phyloP scores from a whole-genome alignment of 2,329 filamentous ascomycete species.

The Curvularia sp. region DNA sequence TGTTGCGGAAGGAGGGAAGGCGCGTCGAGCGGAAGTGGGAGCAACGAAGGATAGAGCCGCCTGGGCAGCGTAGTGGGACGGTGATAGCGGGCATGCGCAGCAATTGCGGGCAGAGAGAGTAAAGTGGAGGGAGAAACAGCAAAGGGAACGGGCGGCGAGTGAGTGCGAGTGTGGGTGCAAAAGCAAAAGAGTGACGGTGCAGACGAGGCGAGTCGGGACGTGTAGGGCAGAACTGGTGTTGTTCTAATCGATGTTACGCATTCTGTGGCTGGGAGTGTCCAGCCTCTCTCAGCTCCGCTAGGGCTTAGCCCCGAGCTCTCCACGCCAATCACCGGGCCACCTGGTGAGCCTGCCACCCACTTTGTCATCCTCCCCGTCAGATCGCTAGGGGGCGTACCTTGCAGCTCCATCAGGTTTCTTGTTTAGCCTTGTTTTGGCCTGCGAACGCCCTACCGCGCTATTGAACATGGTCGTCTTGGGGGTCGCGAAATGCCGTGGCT shows the following conservation, averaged over 20 bases:
- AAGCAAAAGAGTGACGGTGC: constrained; percentile 31
- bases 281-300: constrained; percentile 22
- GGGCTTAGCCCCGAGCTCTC: constrained; percentile 4
- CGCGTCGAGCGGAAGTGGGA: constrained; percentile 11
- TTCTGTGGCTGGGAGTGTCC: constrained; percentile 31
- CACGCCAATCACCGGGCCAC: constrained; percentile 17
- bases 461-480: neutral
- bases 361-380: constrained; percentile 12
- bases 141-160: constrained; percentile 2
- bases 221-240: constrained; percentile 13
- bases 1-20: constrained; percentile 8
- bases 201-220: constrained; percentile 13
- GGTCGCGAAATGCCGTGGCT: constrained; percentile 14
- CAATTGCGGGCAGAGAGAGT: constrained; percentile 21
- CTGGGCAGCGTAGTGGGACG: constrained; percentile 23
- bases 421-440: constrained; percentile 16
- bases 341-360: constrained; percentile 10
- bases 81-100: constrained; percentile 32
- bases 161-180: constrained; percentile 5
- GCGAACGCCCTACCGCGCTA: constrained; percentile 23
- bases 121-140: neutral
- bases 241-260: constrained; percentile 24
- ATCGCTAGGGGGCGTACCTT: constrained; percentile 21
- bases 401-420: constrained; percentile 21
- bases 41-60: constrained; percentile 17